A percentile compares a stretch with the other conserved stretches of the same genome.
Evolutionary conservation across 306 rosid genomes (phyloP).

Genomic region (Potentilla sterilis): DNA sequence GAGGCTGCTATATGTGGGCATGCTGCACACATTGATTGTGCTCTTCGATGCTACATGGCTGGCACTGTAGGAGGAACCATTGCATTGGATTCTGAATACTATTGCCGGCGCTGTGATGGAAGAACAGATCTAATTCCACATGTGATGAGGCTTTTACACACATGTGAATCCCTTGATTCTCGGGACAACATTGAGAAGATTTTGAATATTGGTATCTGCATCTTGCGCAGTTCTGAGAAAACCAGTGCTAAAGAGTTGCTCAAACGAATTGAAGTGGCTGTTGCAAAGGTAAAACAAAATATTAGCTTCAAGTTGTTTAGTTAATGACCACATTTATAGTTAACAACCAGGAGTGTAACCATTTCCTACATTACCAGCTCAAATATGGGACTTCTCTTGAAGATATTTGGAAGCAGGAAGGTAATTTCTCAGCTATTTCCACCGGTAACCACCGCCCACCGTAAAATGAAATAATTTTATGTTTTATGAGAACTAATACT

Average conservation of each 20-base stretch:
- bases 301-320: slow-evolving; percentile 11
- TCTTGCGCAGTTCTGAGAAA: slow-evolving; percentile 69
- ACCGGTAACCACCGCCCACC: slow-evolving; percentile 40
- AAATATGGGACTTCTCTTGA: slow-evolving; percentile 47
- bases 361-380: slow-evolving; percentile 57
- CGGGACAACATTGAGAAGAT: slow-evolving; percentile 54
- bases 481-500: slow-evolving; percentile 1
- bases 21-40: slow-evolving; percentile 76
- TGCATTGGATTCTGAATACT: slow-evolving; percentile 66
- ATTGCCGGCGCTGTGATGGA: slow-evolving; percentile 83
- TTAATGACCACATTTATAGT: slow-evolving; percentile 15
- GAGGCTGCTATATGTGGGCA: slow-evolving; percentile 65
- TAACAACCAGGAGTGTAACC: slow-evolving; percentile 30
- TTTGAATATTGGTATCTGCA: slow-evolving; percentile 55
- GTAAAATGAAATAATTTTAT: background rate
- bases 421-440: slow-evolving; percentile 20
- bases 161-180: slow-evolving; percentile 48
- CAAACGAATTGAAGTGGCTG: slow-evolving; percentile 42
- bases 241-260: slow-evolving; percentile 47
- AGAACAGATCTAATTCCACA: slow-evolving; percentile 67
- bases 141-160: slow-evolving; percentile 44
- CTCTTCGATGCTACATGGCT: slow-evolving; percentile 59
- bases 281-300: slow-evolving; percentile 55
- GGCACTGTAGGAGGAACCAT: slow-evolving; percentile 71
- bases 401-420: slow-evolving; percentile 53